Evolutionary conservation across 1,139 yeast species (phyloP).

Genomic region (Yamadazyma atmosphaerica): DNA sequence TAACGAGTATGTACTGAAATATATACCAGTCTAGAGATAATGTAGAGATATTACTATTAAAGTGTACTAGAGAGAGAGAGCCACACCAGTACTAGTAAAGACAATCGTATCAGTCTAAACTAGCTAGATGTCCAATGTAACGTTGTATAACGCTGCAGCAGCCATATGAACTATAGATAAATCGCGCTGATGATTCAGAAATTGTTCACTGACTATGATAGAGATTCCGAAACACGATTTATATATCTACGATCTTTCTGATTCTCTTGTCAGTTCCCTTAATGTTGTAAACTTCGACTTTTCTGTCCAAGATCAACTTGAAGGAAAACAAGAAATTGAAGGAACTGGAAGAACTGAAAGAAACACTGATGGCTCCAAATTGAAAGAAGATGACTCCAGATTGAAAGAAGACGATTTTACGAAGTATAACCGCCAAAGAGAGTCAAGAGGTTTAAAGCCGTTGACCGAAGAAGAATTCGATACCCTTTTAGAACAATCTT

Average conservation of each 20-base stretch:
- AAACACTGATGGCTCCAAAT: conserved; percentile 4
- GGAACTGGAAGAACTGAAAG: no score
- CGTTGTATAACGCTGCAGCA: no score
- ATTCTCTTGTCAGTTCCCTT: conserved; percentile 45
- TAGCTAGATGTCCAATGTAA: no score
- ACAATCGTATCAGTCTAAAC: no score
- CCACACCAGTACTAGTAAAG: no score
- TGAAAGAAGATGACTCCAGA: conserved; percentile 4
- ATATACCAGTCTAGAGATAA: background rate
- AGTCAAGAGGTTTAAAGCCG: conserved; percentile 43
- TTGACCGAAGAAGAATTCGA: conserved; percentile 64
- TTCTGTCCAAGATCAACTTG: conserved; percentile 25
- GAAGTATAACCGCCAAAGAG: conserved; percentile 59
- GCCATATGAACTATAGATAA: no score
- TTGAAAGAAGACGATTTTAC: conserved; percentile 49
- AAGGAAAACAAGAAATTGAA: conserved; percentile 9
- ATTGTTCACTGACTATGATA: no score
- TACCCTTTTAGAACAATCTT: conserved; percentile 48
- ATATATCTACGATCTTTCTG: conserved; percentile 55
- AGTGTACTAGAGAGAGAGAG: background rate
- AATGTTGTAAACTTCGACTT: conserved; percentile 60
- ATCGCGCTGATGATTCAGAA: no score
- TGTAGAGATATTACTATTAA: background rate
- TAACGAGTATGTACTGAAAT: no score
- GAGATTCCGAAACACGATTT: conserved; percentile 32